Evolutionary conservation across 495 filamentous ascomycete genomes (phyloP).

Genomic region (Amphirosellinia nigrospora): DNA sequence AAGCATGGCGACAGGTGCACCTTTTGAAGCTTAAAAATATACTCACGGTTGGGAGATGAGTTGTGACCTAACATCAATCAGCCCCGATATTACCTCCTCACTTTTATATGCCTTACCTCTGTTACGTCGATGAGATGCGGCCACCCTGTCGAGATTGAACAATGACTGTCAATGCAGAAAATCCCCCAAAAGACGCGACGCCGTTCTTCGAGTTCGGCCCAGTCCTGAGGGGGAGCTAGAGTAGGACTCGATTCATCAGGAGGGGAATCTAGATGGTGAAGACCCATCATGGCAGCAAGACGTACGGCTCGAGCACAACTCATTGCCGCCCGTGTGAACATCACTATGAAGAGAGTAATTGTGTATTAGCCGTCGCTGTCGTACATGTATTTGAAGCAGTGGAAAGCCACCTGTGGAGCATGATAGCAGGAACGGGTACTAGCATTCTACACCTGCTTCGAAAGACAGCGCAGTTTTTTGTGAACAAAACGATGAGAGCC

Average conservation of each 20-base stretch:
- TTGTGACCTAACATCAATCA: conserved; percentile 45
- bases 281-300: conserved; percentile 54
- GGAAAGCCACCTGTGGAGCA: background rate
- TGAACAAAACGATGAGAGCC: background rate
- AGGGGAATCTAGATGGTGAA: conserved; percentile 52
- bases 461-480: background rate
- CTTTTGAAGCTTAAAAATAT: background rate
- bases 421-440: background rate
- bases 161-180: conserved; percentile 58
- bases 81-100: background rate
- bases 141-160: conserved; percentile 55
- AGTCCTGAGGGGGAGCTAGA: conserved; percentile 46
- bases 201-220: conserved; percentile 59
- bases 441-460: background rate
- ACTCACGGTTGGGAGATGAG: conserved; percentile 48
- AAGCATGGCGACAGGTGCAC: background rate
- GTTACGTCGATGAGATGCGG: conserved; percentile 49
- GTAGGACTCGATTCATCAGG: conserved; percentile 45
- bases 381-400: background rate
- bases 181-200: conserved; percentile 59
- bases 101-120: conserved; percentile 37
- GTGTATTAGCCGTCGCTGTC: background rate
- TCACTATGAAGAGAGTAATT: conserved; percentile 25
- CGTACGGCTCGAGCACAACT: conserved; percentile 47
- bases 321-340: conserved; percentile 54